Base-by-base conservation (phyloP, 2,329 filamentous ascomycete species). In the Colletotrichum plurivorum region DNA sequence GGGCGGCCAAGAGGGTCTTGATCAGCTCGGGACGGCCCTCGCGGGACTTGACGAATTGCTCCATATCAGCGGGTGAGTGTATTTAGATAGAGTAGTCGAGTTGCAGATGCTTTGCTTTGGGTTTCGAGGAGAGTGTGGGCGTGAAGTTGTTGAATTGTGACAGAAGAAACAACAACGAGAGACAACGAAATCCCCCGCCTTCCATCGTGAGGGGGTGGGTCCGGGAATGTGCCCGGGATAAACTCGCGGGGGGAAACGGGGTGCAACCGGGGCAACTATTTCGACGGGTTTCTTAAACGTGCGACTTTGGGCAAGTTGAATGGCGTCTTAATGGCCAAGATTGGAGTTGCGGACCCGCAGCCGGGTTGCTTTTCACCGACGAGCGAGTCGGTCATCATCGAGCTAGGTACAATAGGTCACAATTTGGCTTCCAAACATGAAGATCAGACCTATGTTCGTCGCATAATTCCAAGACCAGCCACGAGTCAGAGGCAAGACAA, bases 1-100 rank as follows among this genome's bases (percentile, higher is more conserved):
- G 66, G 5, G 66, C 62, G 1, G 66, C 66, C 10, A 69, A 7
- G 12, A 69, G 66, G 22, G 13, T 69, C 13, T 69, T 48, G 2
- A 66, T n/a, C 3, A 65, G 43, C 12, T 65, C 27, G 10, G 61
- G 66, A 1, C 66, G 61, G n/a, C 7, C 15, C 13, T 69, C 66
- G 3, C 61, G 54, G 1, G 54, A 60, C 9, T 60, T 69, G 48
- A 66, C 10, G 13, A 39, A 69, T 15, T 20, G 2, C 2, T 69
- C 66, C 66, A 60, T 10, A 13, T 27, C 6, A 1, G 13, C 13
- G 20, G 3, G 25, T 5, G 18, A 20, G 13, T 41, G 6, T 12
- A 2, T 41, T 3, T 41, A 15, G 16, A 43, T 43, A 2, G 16
- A 1, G 13, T 5, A 3, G 41, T 43, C n/a, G 13, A n/a, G 6